Evolutionary conservation across 345 rosid genomes (phyloP).

Genomic region (Zanthoxylum bungeanum): DNA sequence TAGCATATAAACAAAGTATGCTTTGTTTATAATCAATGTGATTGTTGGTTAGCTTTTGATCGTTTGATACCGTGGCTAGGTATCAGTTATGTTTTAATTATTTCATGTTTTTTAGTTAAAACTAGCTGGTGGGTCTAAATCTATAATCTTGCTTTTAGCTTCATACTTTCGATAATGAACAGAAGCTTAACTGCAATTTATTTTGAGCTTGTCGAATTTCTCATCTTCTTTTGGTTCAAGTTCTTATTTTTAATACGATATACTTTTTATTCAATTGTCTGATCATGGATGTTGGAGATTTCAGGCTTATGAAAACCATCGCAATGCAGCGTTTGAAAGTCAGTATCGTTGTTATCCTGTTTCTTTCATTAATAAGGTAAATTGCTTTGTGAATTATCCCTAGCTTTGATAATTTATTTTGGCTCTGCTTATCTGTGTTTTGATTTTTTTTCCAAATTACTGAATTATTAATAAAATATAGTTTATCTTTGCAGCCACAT

Average conservation of each 20-base stretch:
- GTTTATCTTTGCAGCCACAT: constrained; percentile 45
- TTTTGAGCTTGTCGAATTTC: not conserved
- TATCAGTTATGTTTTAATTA: not conserved
- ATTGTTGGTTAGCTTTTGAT: constrained; percentile 19
- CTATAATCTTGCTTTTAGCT: not conserved
- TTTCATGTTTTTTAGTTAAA: not conserved
- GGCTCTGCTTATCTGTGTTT: no score
- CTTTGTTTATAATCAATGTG: not conserved
- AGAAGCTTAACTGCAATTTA: not conserved
- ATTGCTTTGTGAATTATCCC: not conserved
- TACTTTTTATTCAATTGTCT: not conserved
- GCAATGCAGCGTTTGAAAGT: constrained; percentile 38
- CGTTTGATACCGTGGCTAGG: constrained; percentile 15
- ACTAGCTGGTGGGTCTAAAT: not conserved
- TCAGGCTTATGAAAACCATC: constrained; percentile 32
- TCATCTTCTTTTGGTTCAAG: not conserved
- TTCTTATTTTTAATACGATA: not conserved
- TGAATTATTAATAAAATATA: constrained; percentile 2
- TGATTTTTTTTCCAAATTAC: no score
- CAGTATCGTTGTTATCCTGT: constrained; percentile 62
- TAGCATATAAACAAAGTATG: no score
- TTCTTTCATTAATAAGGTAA: constrained; percentile 61
- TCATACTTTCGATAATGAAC: not conserved
- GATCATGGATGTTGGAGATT: constrained; percentile 13
- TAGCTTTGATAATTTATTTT: not conserved